Conservation (phyloP, 1,139 yeast genomes). For the Scheffersomyces parashehatae region DNA sequence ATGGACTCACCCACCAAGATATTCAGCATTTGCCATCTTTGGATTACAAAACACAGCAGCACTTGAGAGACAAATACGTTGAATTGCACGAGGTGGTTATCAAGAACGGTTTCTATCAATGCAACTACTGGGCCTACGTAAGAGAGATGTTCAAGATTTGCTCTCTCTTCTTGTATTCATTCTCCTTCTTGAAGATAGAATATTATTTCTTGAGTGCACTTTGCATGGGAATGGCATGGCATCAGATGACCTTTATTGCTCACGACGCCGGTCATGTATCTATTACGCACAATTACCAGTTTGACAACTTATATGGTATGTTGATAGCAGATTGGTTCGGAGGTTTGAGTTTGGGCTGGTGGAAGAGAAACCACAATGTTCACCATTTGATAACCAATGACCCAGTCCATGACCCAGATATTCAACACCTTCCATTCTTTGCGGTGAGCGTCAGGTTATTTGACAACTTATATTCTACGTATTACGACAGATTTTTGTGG, state of each 20-base stretch:
- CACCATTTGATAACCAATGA: constrained; percentile 88
- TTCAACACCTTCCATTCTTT: constrained; percentile 88
- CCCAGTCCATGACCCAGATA: constrained; percentile 92
- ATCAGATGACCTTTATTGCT: constrained; percentile 82
- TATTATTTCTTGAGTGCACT: constrained; percentile 61
- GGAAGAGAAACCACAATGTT: constrained; percentile 91
- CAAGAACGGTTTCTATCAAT: constrained; percentile 63
- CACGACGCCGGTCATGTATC: constrained; percentile 90
- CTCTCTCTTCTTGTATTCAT: constrained; percentile 51
- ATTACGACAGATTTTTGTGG: constrained; percentile 64
- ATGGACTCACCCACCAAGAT: constrained; percentile 53
- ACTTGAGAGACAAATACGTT: constrained; percentile 58
- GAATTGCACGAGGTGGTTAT: constrained; percentile 58
- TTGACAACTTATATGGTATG: constrained; percentile 77
- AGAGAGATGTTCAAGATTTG: constrained; percentile 65
- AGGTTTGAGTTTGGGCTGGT: constrained; percentile 91
- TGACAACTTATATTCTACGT: constrained; percentile 72
- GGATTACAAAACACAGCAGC: constrained; percentile 65
- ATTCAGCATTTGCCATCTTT: constrained; percentile 58
- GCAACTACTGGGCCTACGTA: constrained; percentile 71
- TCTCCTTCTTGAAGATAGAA: constrained; percentile 47
- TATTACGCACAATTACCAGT: constrained; percentile 75
- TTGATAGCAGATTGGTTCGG: constrained; percentile 76
- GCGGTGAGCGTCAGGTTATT: constrained; percentile 78
- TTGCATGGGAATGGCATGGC: constrained; percentile 80